phyloP scores from a whole-genome alignment of 108 stramenopile species.

The Hondaea fermentalgiana region DNA sequence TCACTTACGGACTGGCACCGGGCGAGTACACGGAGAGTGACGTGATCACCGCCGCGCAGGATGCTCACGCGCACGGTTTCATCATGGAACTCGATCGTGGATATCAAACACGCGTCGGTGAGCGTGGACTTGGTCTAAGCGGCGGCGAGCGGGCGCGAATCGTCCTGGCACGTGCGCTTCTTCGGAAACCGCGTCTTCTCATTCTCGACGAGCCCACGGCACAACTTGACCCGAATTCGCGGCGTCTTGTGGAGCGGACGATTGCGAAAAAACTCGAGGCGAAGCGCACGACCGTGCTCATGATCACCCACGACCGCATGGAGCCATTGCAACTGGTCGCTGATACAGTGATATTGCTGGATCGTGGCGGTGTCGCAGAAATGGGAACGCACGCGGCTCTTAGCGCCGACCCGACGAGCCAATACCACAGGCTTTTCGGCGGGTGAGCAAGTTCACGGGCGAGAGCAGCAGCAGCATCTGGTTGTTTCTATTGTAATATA shows the following conservation, averaged over 20 bases:
- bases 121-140: conserved; percentile 56
- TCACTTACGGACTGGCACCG: conserved; percentile 57
- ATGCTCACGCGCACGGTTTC: background rate
- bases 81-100: conserved; percentile 47
- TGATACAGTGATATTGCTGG: conserved; percentile 79
- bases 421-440: background rate
- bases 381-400: conserved; percentile 79
- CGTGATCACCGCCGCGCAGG: background rate
- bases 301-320: conserved; percentile 73
- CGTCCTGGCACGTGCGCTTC: conserved; percentile 66
- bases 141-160: conserved; percentile 88
- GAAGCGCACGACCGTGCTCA: conserved; percentile 56
- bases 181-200: conserved; percentile 55
- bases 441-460: background rate
- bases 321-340: conserved; percentile 64
- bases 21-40: conserved; percentile 50
- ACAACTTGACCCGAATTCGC: conserved; percentile 68
- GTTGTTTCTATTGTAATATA: background rate
- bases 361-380: conserved; percentile 75
- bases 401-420: background rate
- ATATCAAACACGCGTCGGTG: conserved; percentile 62
- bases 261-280: conserved; percentile 51
- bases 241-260: conserved; percentile 61
- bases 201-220: conserved; percentile 58
- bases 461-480: background rate